Conservation (phyloP, 2,329 filamentous ascomycete genomes). For the Aureobasidium melanogenum region DNA sequence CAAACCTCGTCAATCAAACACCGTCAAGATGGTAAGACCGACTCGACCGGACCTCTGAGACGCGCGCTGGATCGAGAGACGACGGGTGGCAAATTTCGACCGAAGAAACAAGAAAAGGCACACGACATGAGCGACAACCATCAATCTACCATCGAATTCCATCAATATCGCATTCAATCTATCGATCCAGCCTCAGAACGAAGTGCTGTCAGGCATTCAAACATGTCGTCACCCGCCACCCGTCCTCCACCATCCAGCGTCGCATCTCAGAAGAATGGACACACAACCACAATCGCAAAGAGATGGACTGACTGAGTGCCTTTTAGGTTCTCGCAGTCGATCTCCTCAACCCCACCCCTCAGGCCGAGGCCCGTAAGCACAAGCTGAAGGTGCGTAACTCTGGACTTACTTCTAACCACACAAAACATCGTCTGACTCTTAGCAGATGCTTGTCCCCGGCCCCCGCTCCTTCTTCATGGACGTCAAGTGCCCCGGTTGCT, state of each 20-base stretch:
- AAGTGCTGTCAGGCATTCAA: not conserved
- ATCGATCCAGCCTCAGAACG: not conserved
- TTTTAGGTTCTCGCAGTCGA: slow-evolving; percentile 98
- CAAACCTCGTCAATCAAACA: slow-evolving; percentile 6
- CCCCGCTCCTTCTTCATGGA: slow-evolving; percentile 99
- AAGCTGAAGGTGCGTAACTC: slow-evolving; percentile 86
- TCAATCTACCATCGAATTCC: not conserved
- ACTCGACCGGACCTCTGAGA: not conserved
- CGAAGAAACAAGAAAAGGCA: not conserved
- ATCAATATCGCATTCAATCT: not conserved
- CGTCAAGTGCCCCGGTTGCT: slow-evolving; percentile 99
- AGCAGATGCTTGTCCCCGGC: slow-evolving; percentile 65
- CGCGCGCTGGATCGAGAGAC: not conserved
- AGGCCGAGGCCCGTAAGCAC: slow-evolving; percentile 99
- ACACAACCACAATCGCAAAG: not conserved
- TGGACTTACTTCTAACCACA: not conserved
- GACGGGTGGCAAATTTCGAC: slow-evolving; percentile 7
- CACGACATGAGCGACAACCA: slow-evolving; percentile 8
- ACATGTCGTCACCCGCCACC: slow-evolving; percentile 1
- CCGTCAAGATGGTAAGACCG: slow-evolving; percentile 12
- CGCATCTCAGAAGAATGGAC: not conserved
- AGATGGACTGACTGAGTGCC: slow-evolving; percentile 1
- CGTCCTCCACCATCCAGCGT: not conserved
- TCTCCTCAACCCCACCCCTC: slow-evolving; percentile 97
- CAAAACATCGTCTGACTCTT: slow-evolving; percentile 11